Evolutionary conservation across 192 early-diverging fungal species (phyloP).

Genomic region (Backusella psychrophila): DNA sequence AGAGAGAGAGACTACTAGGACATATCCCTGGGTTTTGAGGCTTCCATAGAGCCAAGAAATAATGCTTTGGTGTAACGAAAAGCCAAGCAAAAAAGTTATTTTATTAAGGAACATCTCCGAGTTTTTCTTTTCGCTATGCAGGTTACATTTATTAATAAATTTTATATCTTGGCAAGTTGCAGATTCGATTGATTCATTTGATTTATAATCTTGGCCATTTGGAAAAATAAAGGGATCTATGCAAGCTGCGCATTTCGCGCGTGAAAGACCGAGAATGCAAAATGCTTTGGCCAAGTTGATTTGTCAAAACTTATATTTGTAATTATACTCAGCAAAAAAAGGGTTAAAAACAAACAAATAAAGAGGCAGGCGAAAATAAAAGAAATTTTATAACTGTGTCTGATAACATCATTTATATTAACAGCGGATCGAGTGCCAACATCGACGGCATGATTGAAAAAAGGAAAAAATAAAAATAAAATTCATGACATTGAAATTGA

Average conservation of each 20-base stretch:
- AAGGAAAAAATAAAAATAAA: neutral
- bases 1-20: neutral
- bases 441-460: neutral
- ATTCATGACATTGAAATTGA: neutral
- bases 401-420: neutral
- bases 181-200: neutral
- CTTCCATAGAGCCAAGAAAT: neutral
- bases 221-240: neutral
- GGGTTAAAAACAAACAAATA: neutral
- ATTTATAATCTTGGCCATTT: neutral
- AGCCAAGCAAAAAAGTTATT: neutral
- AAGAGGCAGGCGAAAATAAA: conserved; percentile 2
- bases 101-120: neutral
- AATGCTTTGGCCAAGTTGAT: conserved; percentile 3
- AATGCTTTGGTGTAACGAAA: neutral
- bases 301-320: neutral
- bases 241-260: neutral
- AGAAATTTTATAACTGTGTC: neutral
- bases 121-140: neutral
- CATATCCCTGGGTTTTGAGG: neutral
- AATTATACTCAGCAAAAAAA: neutral
- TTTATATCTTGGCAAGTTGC: neutral
- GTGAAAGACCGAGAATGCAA: neutral
- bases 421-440: neutral
- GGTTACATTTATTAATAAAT: neutral